Evolutionary conservation across 306 rosid species (phyloP), one percentile per base, ranked within the genome.

Genomic region (Cicer chorassanicum): DNA sequence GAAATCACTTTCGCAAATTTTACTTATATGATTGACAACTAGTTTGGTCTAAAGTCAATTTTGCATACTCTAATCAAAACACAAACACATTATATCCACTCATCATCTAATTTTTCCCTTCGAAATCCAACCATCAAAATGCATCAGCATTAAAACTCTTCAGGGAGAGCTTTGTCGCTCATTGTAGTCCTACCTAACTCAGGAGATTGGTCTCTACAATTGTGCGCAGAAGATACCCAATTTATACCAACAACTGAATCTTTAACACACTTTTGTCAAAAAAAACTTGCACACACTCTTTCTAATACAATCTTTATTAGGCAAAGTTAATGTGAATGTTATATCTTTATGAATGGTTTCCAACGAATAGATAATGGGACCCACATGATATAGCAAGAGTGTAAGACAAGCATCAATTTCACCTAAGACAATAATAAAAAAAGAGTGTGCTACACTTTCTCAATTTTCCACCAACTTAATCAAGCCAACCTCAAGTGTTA

Each of bases 31-130:
- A 19, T 9, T 55, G 7, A 55, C 13, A 9, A 19, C 13, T 9
- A 56, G 38, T 9, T 56, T n/a, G 1, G 3, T 21, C 39, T 9
- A 34, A 12, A 60, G 7, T 9, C 64, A 24, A 24, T 57, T 57
- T 29, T 57, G 24, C 40, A 57, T 9, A 57, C 13, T 57, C 60
- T 54, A 54, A 54, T 51, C 62, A 11, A 55, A 55, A 55, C n/a
- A 19, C 36, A 19, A 12, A 11, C 15, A 24, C 4, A 51, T 2
- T 15, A 19, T 51, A 51, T 15, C 6, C 57, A 54, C 34, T 8
- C 60, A 54, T 54, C 60, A 1, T 54, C 29, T 8, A 54, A 2
- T 16, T 54, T 9, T 9, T 15, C 5, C 65, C 6, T 12, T 6
- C 2, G 9, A 59, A 57, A 57, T 29, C 9, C 36, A 29, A 29